Percentiles rank a stretch among this genome's conserved stretches.
phyloP scores from a whole-genome alignment of 768 basidiomycete genomes.

The Termitomyces sp. region DNA sequence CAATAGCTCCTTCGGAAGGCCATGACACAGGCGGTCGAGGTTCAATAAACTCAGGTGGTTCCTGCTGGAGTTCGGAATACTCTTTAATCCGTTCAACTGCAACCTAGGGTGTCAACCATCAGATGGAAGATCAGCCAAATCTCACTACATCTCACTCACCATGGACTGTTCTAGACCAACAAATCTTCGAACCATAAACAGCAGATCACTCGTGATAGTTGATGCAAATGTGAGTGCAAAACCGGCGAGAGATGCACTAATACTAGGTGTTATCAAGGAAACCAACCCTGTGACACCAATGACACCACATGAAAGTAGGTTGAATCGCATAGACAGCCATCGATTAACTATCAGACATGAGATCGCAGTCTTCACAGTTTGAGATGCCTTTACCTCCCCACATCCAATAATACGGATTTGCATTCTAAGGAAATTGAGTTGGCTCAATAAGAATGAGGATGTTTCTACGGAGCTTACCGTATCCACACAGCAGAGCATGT shows the following conservation, averaged over 20 bases:
- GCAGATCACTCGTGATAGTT: constrained; percentile 65
- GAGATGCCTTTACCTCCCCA: constrained; percentile 59
- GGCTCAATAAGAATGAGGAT: not conserved
- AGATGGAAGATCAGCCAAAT: not conserved
- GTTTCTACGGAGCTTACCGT: constrained; percentile 42
- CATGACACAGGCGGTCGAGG: constrained; percentile 77
- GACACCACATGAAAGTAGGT: constrained; percentile 67
- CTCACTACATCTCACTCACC: constrained; percentile 36
- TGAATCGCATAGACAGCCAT: constrained; percentile 88
- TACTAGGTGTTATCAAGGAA: constrained; percentile 60
- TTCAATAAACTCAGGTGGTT: constrained; percentile 81
- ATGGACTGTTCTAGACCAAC: constrained; percentile 90
- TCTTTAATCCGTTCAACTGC: constrained; percentile 89
- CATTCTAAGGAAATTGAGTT: constrained; percentile 26
- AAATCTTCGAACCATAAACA: constrained; percentile 70
- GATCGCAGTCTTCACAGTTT: not conserved
- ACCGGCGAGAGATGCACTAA: constrained; percentile 79
- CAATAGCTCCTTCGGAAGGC: constrained; percentile 68
- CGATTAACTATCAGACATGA: constrained; percentile 58
- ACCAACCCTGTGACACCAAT: constrained; percentile 69
- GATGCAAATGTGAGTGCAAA: constrained; percentile 84
- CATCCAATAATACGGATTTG: constrained; percentile 86
- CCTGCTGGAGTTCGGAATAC: constrained; percentile 73
- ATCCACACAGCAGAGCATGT: constrained; percentile 79
- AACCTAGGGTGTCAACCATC: constrained; percentile 37